Evolutionary conservation across 331 rosid genomes (phyloP).

Genomic region (Saraca asoca): DNA sequence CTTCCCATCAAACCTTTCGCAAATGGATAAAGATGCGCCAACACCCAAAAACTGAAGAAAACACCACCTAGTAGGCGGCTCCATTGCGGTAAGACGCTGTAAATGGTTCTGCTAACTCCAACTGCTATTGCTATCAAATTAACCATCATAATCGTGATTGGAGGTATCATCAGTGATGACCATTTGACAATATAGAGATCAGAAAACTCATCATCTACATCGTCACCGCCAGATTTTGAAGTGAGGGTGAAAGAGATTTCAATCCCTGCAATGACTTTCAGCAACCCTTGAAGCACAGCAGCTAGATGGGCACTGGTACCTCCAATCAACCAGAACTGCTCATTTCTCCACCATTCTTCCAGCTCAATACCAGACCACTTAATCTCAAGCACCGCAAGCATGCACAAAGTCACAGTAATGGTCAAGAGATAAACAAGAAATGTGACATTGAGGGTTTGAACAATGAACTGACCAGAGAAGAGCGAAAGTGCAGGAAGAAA

Average conservation of each 20-base stretch:
- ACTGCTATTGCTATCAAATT: constrained; percentile 56
- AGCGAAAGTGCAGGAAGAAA: constrained; percentile 65
- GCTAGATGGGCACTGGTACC: constrained; percentile 63
- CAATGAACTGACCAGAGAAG: constrained; percentile 67
- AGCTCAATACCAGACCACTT: constrained; percentile 64
- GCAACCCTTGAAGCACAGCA: constrained; percentile 58
- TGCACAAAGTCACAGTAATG: constrained; percentile 47
- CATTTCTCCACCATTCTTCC: constrained; percentile 68
- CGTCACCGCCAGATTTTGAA: constrained; percentile 56
- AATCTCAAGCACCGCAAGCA: constrained; percentile 59
- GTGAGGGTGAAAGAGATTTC: constrained; percentile 61
- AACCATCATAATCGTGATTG: constrained; percentile 56
- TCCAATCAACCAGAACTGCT: constrained; percentile 62
- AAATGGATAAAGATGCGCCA: constrained; percentile 55
- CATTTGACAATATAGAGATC: constrained; percentile 57
- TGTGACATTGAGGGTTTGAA: constrained; percentile 54
- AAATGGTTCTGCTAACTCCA: constrained; percentile 54
- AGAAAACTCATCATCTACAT: constrained; percentile 51
- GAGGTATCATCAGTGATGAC: constrained; percentile 57
- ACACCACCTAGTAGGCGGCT: constrained; percentile 54
- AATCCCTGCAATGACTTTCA: constrained; percentile 51
- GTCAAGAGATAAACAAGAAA: constrained; percentile 53
- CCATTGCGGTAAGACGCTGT: constrained; percentile 55
- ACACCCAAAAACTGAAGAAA: constrained; percentile 61
- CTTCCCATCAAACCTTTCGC: constrained; percentile 54